These are phyloP conservation scores for Dryadomyces quercivorus DNA, from an alignment of 2,329 filamentous ascomycete genomes.

Conservation along the genomic window DNA sequence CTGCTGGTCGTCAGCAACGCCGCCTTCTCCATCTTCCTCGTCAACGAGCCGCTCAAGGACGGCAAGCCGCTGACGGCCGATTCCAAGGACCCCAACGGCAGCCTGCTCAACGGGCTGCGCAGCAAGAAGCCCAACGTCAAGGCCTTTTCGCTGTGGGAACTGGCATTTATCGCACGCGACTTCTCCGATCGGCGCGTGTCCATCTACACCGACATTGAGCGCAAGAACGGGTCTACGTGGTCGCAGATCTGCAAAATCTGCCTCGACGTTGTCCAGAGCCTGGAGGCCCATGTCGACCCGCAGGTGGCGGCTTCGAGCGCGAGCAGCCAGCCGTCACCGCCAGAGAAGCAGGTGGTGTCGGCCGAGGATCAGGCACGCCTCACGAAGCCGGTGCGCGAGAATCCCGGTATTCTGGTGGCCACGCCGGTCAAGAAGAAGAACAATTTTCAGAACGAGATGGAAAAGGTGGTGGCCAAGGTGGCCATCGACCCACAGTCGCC, in stretches of 20 bases:
- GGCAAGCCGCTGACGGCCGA: conserved; percentile 72
- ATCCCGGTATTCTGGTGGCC: conserved; percentile 29
- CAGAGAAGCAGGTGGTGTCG: conserved; percentile 5
- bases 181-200: conserved; percentile 65
- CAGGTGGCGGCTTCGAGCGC: conserved; percentile 17
- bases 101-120: conserved; percentile 70
- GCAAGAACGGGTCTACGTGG: conserved; percentile 69
- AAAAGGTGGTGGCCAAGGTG: conserved; percentile 31
- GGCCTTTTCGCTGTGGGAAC: conserved; percentile 85
- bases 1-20: conserved; percentile 69
- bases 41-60: conserved; percentile 71
- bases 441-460: conserved; percentile 28
- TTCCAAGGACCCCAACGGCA: conserved; percentile 85
- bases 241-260: conserved; percentile 62
- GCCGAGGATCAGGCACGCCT: conserved; percentile 18
- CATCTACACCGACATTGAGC: conserved; percentile 80
- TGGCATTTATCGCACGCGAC: conserved; percentile 64
- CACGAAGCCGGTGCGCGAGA: conserved; percentile 29
- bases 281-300: conserved; percentile 53
- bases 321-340: not conserved
- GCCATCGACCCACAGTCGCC: conserved; percentile 34
- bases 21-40: conserved; percentile 70
- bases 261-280: conserved; percentile 53
- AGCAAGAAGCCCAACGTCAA: conserved; percentile 69
- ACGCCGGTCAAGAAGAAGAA: conserved; percentile 22